phyloP scores from a whole-genome alignment of 371 early-diverging fungal species.

The Batrachochytrium dendrobatidis region DNA sequence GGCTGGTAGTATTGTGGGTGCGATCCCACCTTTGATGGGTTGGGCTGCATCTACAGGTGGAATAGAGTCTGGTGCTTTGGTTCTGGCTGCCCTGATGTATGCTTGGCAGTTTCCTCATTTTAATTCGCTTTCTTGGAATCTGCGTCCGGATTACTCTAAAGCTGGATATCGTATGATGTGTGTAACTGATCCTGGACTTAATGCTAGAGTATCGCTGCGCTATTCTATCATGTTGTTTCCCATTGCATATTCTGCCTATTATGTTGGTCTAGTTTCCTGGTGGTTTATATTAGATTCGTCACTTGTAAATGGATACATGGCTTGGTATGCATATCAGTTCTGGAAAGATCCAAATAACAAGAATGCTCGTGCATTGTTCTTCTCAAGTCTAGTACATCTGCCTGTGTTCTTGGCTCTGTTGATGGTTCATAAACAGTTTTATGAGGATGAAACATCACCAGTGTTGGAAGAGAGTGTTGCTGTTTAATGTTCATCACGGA shows the following conservation, averaged over 20 bases:
- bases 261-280: constrained; percentile 67
- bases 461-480: neutral
- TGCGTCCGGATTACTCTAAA: constrained; percentile 89
- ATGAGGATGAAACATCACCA: neutral
- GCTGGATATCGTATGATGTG: constrained; percentile 96
- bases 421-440: constrained; percentile 69
- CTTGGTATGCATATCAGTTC: constrained; percentile 61
- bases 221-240: constrained; percentile 84
- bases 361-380: constrained; percentile 81
- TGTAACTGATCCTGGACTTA: constrained; percentile 78
- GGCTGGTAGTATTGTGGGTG: constrained; percentile 94
- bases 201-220: constrained; percentile 79
- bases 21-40: constrained; percentile 97
- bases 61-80: constrained; percentile 69
- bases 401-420: constrained; percentile 77
- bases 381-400: constrained; percentile 79
- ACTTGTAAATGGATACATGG: constrained; percentile 65
- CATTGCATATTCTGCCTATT: constrained; percentile 54
- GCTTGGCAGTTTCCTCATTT: constrained; percentile 99
- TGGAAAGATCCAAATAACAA: constrained; percentile 71
- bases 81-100: constrained; percentile 73
- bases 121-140: constrained; percentile 84
- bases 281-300: constrained; percentile 74
- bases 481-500: neutral
- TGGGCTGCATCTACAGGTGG: constrained; percentile 80